Conservation (phyloP, 139 green algal species). For the Pseudopediastrum boryanum region DNA sequence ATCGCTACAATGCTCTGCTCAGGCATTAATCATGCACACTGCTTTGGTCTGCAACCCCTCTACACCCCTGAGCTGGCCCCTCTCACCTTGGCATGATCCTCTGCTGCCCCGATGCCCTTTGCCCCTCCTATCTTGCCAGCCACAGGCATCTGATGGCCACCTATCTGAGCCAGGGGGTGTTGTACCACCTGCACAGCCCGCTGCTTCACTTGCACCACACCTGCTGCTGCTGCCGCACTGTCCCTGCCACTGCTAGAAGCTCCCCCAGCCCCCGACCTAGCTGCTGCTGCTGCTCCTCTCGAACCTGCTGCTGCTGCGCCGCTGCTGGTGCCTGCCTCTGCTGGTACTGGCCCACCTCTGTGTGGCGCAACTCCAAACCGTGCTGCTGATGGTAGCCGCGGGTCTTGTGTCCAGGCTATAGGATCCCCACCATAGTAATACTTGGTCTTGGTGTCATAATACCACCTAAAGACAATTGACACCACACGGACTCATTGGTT, state of each 20-base stretch:
- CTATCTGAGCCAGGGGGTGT: constrained; percentile 64
- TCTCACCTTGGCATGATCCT: no score
- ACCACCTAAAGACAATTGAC: constrained; percentile 46
- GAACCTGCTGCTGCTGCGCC: not conserved
- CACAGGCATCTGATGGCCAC: constrained; percentile 61
- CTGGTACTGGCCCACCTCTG: constrained; percentile 40
- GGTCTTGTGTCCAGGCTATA: constrained; percentile 59
- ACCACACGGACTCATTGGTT: not conserved
- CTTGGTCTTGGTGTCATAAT: constrained; percentile 68
- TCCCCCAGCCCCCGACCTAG: not conserved
- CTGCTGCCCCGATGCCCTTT: constrained; percentile 33
- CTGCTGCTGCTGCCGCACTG: no score
- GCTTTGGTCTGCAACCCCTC: not conserved
- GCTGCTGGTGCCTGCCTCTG: constrained; percentile 29
- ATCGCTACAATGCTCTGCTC: not conserved
- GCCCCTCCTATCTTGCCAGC: constrained; percentile 40
- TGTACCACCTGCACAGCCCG: constrained; percentile 28
- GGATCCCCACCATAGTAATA: constrained; percentile 85
- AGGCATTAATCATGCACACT: not conserved
- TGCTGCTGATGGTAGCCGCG: constrained; percentile 58
- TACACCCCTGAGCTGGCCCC: not conserved
- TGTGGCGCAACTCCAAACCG: constrained; percentile 45
- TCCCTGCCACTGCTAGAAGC: no score
- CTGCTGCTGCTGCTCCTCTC: not conserved
- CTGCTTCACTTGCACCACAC: constrained; percentile 17